Evolutionary conservation across 2,329 filamentous ascomycete species (phyloP).

Genomic region (Malbranchea zuffiana): DNA sequence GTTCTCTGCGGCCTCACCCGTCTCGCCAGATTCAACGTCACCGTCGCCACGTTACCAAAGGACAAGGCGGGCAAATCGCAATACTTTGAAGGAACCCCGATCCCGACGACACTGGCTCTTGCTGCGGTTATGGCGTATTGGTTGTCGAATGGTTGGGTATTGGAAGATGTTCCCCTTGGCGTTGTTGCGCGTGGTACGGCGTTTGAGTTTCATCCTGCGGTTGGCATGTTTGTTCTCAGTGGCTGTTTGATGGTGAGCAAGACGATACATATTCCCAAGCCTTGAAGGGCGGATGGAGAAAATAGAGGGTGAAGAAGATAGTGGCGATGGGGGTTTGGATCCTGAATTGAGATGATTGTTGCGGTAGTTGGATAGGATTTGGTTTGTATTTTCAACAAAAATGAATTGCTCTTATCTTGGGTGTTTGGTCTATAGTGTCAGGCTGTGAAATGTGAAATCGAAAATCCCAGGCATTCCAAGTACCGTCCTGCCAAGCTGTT

Average conservation of each 20-base stretch:
- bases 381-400: too few relatives aligned
- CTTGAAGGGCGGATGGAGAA: too few relatives aligned
- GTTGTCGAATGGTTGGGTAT: constrained; percentile 68
- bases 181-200: constrained; percentile 53
- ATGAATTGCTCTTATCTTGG: too few relatives aligned
- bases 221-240: constrained; percentile 71
- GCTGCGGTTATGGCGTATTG: constrained; percentile 82
- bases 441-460: too few relatives aligned
- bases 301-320: too few relatives aligned
- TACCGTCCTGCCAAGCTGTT: too few relatives aligned
- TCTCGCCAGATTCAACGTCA: constrained; percentile 95
- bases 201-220: constrained; percentile 76
- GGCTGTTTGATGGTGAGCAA: constrained; percentile 93
- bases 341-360: too few relatives aligned
- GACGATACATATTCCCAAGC: constrained; percentile 90
- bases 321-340: too few relatives aligned
- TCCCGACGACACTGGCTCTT: constrained; percentile 76
- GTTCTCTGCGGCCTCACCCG: constrained; percentile 89
- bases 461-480: too few relatives aligned
- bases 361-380: too few relatives aligned
- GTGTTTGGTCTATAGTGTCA: too few relatives aligned
- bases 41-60: constrained; percentile 78
- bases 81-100: constrained; percentile 96
- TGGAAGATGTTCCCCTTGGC: constrained; percentile 68
- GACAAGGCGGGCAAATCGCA: constrained; percentile 81